These are phyloP conservation scores for Talaromyces sp. DNA, from an alignment of 2,329 filamentous ascomycete genomes.

Conservation along the genomic window DNA sequence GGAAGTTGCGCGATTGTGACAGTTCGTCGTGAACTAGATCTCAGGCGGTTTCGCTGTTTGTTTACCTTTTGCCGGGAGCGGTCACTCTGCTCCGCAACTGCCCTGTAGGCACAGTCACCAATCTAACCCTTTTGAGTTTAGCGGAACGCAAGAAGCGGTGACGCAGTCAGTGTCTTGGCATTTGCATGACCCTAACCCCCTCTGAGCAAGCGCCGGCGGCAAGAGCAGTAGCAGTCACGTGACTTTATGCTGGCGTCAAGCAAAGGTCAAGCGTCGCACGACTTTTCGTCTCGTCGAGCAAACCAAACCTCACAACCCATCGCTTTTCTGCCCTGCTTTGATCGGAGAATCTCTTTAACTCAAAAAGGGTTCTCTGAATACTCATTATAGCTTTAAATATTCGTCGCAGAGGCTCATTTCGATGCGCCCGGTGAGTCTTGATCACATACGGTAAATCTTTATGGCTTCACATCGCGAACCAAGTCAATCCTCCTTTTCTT, in stretches of 20 bases:
- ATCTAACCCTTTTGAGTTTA: constrained; percentile 22
- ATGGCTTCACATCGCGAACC: constrained; percentile 10
- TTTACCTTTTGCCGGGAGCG: constrained; percentile 35
- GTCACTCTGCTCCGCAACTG: constrained; percentile 12
- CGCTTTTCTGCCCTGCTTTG: constrained; percentile 24
- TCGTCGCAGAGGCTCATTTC: background rate
- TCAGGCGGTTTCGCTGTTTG: constrained; percentile 32
- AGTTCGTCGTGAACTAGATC: background rate
- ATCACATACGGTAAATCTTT: constrained; percentile 2
- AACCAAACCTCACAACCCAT: background rate
- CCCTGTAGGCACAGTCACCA: background rate
- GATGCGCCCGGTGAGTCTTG: background rate
- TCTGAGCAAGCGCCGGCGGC: background rate
- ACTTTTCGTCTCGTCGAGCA: constrained; percentile 1
- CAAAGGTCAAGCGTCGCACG: constrained; percentile 18
- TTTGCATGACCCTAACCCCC: background rate
- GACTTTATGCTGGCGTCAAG: constrained; percentile 17
- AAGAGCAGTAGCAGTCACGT: constrained; percentile 23
- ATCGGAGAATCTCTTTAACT: background rate
- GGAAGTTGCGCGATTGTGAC: background rate
- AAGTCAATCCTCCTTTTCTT: constrained; percentile 1
- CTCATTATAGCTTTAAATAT: background rate
- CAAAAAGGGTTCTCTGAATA: too few species aligned
- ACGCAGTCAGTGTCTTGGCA: background rate
- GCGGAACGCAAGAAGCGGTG: background rate